A percentile compares a stretch with the other conserved stretches of the same genome.
Evolutionary conservation across 805 yeast genomes (phyloP).

Genomic region (Ogataea thermomethanolica): DNA sequence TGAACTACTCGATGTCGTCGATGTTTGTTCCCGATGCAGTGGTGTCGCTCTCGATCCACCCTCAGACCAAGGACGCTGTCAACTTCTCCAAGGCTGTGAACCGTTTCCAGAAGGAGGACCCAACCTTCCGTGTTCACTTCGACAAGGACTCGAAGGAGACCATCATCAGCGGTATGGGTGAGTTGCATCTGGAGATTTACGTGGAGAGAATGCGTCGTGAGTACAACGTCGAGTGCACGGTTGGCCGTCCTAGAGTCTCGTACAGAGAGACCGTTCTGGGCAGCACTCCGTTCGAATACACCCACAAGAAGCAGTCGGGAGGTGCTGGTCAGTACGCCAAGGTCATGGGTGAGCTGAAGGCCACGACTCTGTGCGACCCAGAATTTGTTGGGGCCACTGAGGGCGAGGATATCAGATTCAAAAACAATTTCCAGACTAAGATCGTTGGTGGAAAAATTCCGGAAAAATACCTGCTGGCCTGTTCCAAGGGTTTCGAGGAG

Average conservation of each 20-base stretch:
- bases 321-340: slow-evolving; percentile 99
- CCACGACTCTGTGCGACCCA: slow-evolving; percentile 51
- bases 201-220: slow-evolving; percentile 98
- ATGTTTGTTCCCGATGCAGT: slow-evolving; percentile 99
- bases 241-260: slow-evolving; percentile 97
- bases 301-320: slow-evolving; percentile 97
- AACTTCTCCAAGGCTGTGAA: slow-evolving; percentile 96
- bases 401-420: slow-evolving; percentile 35
- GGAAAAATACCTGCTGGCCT: slow-evolving; percentile 89
- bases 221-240: slow-evolving; percentile 89
- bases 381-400: slow-evolving; percentile 29
- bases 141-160: slow-evolving; percentile 94
- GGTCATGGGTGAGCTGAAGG: slow-evolving; percentile 76
- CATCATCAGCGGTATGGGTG: slow-evolving; percentile 96
- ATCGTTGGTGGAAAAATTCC: slow-evolving; percentile 97
- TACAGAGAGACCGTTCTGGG: slow-evolving; percentile 88
- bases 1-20: slow-evolving; percentile 86
- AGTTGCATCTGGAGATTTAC: slow-evolving; percentile 92
- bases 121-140: slow-evolving; percentile 90
- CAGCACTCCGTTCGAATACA: slow-evolving; percentile 78
- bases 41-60: slow-evolving; percentile 85
- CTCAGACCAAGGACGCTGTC: slow-evolving; percentile 80
- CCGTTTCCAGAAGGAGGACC: slow-evolving; percentile 98
- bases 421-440: slow-evolving; percentile 76
- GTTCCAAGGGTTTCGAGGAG: slow-evolving; percentile 94